These are phyloP conservation scores for Crucibulum laeve DNA, from an alignment of 768 basidiomycete species.

Conservation along the genomic window DNA sequence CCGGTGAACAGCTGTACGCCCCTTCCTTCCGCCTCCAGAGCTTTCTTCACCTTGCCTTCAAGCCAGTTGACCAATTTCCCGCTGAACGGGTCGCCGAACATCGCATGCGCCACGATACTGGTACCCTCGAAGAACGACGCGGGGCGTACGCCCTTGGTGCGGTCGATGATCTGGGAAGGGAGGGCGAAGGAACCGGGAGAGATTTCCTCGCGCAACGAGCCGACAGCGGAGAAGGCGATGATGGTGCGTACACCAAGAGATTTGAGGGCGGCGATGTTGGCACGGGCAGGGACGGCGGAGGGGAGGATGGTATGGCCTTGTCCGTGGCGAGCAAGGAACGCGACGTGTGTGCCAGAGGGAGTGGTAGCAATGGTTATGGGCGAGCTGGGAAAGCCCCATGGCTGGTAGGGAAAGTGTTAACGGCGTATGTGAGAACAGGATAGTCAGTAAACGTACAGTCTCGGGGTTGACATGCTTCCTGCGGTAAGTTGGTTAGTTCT, in stretches of 20 bases:
- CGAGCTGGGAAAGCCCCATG: constrained; percentile 90
- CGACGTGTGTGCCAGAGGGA: constrained; percentile 73
- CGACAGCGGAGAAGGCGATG: constrained; percentile 94
- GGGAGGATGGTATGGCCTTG: constrained; percentile 75
- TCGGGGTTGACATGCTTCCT: constrained; percentile 77
- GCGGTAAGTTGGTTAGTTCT: not conserved
- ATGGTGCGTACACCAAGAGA: constrained; percentile 85
- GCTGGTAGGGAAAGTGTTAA: constrained; percentile 41
- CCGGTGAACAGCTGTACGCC: constrained; percentile 71
- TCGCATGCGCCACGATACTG: constrained; percentile 83
- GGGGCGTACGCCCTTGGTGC: constrained; percentile 91
- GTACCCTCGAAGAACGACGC: constrained; percentile 84
- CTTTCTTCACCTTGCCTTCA: constrained; percentile 56
- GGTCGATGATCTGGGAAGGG: constrained; percentile 91
- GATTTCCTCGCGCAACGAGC: constrained; percentile 92
- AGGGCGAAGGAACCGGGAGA: constrained; percentile 84
- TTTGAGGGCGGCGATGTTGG: constrained; percentile 96
- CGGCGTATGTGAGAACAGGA: not conserved
- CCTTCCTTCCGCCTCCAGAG: constrained; percentile 52
- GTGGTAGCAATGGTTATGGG: constrained; percentile 91
- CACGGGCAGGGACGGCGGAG: constrained; percentile 76
- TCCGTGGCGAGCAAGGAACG: constrained; percentile 93
- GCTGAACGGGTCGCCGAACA: constrained; percentile 93
- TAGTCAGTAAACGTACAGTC: constrained; percentile 25
- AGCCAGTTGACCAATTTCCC: constrained; percentile 61